Evolutionary conservation across 2,329 filamentous ascomycete species (phyloP).

Genomic region (Rhynchosporium secalis): DNA sequence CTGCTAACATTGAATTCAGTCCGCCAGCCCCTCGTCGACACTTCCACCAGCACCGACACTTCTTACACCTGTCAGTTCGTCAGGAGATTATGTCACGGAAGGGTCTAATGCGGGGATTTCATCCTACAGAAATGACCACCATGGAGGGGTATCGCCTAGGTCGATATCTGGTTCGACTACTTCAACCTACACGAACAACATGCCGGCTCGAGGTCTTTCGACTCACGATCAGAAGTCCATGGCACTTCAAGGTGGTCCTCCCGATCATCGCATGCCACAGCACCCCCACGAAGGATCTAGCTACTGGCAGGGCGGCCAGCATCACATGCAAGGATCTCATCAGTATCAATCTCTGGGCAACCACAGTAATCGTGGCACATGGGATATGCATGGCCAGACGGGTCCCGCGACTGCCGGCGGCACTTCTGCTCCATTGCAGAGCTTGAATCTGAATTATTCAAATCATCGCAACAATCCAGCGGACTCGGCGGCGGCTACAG

Average conservation of each 20-base stretch:
- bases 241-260: constrained; percentile 31
- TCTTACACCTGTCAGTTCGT: constrained; percentile 39
- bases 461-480: constrained; percentile 26
- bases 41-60: constrained; percentile 36
- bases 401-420: constrained; percentile 35
- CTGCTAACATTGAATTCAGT: constrained; percentile 32
- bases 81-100: constrained; percentile 36
- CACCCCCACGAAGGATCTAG: constrained; percentile 32
- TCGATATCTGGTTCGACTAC: constrained; percentile 37
- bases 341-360: constrained; percentile 31
- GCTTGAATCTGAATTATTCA: constrained; percentile 27
- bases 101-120: constrained; percentile 33
- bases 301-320: constrained; percentile 34
- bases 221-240: constrained; percentile 36
- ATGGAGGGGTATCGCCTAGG: constrained; percentile 37
- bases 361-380: constrained; percentile 33
- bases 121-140: constrained; percentile 35
- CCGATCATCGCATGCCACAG: constrained; percentile 36
- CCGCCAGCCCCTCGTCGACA: constrained; percentile 39
- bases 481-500: constrained; percentile 29
- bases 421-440: constrained; percentile 27
- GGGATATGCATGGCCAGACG: constrained; percentile 41
- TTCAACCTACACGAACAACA: constrained; percentile 33
- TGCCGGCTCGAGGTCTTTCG: constrained; percentile 35
- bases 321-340: constrained; percentile 36